A percentile compares a stretch with the other conserved stretches of the same genome.
Conservation (phyloP, 495 filamentous ascomycete species). For the Penicillium desertorum region DNA sequence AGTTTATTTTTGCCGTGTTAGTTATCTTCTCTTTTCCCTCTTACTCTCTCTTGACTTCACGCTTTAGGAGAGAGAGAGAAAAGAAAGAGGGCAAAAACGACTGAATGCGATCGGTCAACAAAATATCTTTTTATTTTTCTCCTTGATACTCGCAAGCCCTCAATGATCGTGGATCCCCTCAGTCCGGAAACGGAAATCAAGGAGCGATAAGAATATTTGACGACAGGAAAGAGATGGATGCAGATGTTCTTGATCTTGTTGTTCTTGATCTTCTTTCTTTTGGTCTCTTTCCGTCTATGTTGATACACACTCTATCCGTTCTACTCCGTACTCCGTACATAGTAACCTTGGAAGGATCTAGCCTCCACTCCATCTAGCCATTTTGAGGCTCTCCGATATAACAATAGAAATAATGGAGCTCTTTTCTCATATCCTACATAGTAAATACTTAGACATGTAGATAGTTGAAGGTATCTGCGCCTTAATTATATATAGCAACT, state of each 20-base stretch:
- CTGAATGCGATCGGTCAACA: conserved; percentile 9
- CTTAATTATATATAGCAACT: background rate
- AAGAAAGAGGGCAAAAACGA: background rate
- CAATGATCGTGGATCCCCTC: conserved; percentile 43
- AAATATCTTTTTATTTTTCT: conserved; percentile 3
- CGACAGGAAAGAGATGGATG: conserved; percentile 15
- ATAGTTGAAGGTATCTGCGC: background rate
- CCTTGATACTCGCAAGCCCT: conserved; percentile 13
- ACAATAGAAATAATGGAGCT: background rate
- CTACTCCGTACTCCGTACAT: background rate
- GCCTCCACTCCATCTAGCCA: background rate
- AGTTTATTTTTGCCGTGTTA: conserved; percentile 16
- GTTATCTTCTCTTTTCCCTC: conserved; percentile 9
- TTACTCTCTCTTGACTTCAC: conserved; percentile 1
- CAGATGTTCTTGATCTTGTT: conserved; percentile 1
- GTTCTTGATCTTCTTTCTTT: background rate
- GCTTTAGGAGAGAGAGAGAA: conserved; percentile 1
- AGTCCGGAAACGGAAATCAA: conserved; percentile 36
- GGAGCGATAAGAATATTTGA: conserved; percentile 32
- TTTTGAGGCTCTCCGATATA: background rate
- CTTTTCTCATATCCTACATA: too few relatives aligned
- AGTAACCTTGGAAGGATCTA: background rate
- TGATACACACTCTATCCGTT: background rate
- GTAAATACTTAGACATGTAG: background rate
- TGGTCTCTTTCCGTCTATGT: background rate